Conservation (phyloP, 23 red algal species). For the Pyropia yezoensis region DNA sequence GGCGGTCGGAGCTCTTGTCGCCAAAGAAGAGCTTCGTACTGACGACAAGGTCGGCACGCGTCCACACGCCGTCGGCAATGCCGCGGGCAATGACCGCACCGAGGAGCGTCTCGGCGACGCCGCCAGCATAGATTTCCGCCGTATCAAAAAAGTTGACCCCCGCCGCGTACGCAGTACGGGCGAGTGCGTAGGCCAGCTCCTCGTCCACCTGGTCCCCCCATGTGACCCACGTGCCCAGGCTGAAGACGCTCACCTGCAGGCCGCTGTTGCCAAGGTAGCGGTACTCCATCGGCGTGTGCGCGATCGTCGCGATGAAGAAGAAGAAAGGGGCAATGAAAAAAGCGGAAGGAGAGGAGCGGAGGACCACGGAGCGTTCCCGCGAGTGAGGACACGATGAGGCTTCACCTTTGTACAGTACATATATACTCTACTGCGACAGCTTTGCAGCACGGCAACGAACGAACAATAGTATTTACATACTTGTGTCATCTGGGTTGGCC, state of each 20-base stretch:
- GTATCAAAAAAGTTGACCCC: slow-evolving; percentile 34
- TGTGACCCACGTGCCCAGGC: slow-evolving; percentile 31
- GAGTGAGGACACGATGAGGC: too few relatives aligned
- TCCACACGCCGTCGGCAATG: slow-evolving; percentile 18
- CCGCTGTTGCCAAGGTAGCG: too few relatives aligned
- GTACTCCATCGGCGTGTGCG: too few relatives aligned
- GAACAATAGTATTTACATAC: too few relatives aligned
- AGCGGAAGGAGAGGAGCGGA: too few relatives aligned
- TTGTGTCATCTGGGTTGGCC: too few relatives aligned
- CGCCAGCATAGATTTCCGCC: slow-evolving; percentile 22
- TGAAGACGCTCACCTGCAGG: not conserved
- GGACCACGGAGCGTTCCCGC: too few relatives aligned
- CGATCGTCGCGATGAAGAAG: too few relatives aligned
- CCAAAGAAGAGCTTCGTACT: slow-evolving; percentile 29
- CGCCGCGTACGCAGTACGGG: slow-evolving; percentile 10
- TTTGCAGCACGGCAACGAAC: too few relatives aligned
- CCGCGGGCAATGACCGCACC: slow-evolving; percentile 5
- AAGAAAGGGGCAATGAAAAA: too few relatives aligned
- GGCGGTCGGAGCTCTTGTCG: slow-evolving; percentile 1
- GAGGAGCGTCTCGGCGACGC: slow-evolving; percentile 17
- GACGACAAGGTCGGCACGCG: slow-evolving; percentile 16
- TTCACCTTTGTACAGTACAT: too few relatives aligned
- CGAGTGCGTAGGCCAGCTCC: slow-evolving; percentile 18
- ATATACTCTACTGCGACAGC: too few relatives aligned
- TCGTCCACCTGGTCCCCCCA: slow-evolving; percentile 19